Conservation (phyloP, 768 basidiomycete genomes). For the Suillus occidentalis region DNA sequence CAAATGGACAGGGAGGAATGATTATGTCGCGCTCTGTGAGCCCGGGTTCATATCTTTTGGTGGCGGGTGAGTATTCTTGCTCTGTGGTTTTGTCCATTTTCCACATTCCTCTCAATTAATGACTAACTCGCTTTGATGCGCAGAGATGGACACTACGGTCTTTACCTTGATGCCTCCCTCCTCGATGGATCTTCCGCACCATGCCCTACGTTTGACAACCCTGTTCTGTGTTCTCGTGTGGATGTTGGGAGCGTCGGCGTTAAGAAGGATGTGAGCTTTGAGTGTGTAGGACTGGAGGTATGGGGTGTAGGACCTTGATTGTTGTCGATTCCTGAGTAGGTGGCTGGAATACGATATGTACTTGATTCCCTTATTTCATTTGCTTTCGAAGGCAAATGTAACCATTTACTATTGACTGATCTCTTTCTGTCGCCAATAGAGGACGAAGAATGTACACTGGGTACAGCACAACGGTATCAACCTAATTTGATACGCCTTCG, state of each 20-base stretch:
- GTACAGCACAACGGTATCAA: not conserved
- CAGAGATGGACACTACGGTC: conserved; percentile 85
- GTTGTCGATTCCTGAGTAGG: not conserved
- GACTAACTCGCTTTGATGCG: not conserved
- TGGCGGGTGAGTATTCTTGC: conserved; percentile 68
- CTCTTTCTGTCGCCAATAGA: not conserved
- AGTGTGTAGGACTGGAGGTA: conserved; percentile 89
- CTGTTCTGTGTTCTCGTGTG: conserved; percentile 62
- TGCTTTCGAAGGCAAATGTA: not conserved
- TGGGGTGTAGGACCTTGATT: conserved; percentile 67
- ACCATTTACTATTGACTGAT: not conserved
- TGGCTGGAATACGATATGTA: not conserved
- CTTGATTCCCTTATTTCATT: not conserved
- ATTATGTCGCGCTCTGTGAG: conserved; percentile 88
- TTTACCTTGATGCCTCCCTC: conserved; percentile 83
- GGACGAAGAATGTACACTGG: not conserved
- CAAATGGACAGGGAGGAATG: conserved; percentile 86
- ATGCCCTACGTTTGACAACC: conserved; percentile 88
- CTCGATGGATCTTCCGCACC: conserved; percentile 80
- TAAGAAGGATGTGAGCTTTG: conserved; percentile 63
- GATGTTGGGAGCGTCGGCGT: conserved; percentile 23
- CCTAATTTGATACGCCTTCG: not conserved
- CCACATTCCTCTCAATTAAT: not conserved
- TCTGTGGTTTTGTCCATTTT: conserved; percentile 1
- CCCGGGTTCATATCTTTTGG: conserved; percentile 81